A percentile compares a stretch with the other conserved stretches of the same genome.
phyloP scores from a whole-genome alignment of 441 rosid genomes.

The Omphalea diandra region DNA sequence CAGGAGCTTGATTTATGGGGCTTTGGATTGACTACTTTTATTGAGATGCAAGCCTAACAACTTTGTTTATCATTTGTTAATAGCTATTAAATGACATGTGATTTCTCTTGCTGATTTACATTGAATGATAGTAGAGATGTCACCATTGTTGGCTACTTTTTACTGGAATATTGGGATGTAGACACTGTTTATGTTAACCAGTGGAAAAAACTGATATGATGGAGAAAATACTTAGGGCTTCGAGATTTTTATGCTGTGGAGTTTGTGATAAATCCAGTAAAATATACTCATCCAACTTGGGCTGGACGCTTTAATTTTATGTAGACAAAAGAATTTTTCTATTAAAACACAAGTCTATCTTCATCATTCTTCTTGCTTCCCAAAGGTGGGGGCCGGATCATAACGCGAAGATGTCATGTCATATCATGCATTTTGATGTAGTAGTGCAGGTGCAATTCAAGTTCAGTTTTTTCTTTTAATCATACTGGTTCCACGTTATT shows the following conservation, averaged over 20 bases:
- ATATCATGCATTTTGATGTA: not conserved
- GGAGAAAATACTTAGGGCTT: not conserved
- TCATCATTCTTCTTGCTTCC: not conserved
- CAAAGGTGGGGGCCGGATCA: not conserved
- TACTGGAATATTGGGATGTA: not conserved
- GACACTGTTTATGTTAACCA: not conserved
- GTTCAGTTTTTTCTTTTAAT: not conserved
- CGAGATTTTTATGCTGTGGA: not conserved
- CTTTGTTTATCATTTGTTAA: not conserved
- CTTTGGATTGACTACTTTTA: not conserved
- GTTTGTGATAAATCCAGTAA: not conserved
- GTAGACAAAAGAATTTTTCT: not conserved
- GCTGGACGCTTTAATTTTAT: not conserved
- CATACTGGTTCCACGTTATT: not conserved
- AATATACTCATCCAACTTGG: not conserved
- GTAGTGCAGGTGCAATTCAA: not conserved
- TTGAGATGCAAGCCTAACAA: not conserved
- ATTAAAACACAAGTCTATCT: too few species aligned
- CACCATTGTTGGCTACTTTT: too few species aligned
- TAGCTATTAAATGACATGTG: not conserved
- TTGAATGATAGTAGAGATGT: not conserved
- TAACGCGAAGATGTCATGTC: not conserved
- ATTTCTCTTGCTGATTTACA: not conserved
- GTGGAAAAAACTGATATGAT: not conserved
- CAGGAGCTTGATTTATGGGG: not conserved